Base-by-base conservation (phyloP, 1,139 yeast genomes). In the Debaryomyces robertsiae region DNA sequence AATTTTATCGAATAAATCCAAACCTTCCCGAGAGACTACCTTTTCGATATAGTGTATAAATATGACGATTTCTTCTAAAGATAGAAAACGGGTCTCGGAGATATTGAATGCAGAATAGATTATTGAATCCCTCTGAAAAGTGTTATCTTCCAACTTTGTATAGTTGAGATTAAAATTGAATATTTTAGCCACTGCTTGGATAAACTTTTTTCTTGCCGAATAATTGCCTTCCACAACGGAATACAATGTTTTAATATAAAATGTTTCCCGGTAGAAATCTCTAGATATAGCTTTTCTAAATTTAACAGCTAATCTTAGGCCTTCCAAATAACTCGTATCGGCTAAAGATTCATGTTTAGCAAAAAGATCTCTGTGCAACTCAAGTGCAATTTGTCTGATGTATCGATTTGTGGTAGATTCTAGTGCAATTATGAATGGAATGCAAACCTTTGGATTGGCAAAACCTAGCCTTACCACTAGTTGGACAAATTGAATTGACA, bases 281-380 rank as follows among this genome's bases (percentile, higher is more conserved):
- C 51, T 36, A 3, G 67, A 54, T 18, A 65, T 46, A 23, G 54
- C 47, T 39, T 53, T 57, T 17, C 77, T 57, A 53, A 79, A 81
- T 1, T 60, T 54, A 2, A 75, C 72, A 0, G 89, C 86, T 23
- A 69, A 47, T 39, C 65, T 75, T n/a, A 87, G 57, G 0, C 93
- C 93, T 46, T 82, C 86, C 1, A 70, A 58, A 49, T 85, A 81
- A 42, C 82, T 74, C 2, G 82, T 65, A 42, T 84, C 90, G 19
- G 85, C 75, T 53, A 89, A 66, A 1, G 89, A 78, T 54, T 85
- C 91, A 53, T 85, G 81, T 47, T 81, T 84, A 15, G 77, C 82
- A 50, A 75, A 79, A 7, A 88, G 55, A 3, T 73, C 77, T 19
- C 55, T 56, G 50, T 85, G 85, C 42, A 85, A 63, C 2, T 69